phyloP scores from a whole-genome alignment of 2,329 filamentous ascomycete species.

The Ustulina deusta region DNA sequence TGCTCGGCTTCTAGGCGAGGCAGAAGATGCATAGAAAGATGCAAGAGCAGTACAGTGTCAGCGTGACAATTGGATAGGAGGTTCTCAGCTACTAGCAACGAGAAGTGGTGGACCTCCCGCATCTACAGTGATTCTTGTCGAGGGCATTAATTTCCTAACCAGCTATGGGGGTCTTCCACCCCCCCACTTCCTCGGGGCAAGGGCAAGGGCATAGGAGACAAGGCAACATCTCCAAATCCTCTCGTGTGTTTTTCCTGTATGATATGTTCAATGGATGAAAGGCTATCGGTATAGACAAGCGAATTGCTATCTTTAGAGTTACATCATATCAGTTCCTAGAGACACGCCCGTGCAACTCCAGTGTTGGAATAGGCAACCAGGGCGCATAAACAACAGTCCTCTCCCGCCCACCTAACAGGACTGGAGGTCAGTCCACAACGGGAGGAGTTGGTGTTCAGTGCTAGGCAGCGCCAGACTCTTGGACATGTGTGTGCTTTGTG shows the following conservation, averaged over 20 bases:
- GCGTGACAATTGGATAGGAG: not conserved
- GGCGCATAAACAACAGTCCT: too few relatives aligned
- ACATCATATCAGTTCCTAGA: not conserved
- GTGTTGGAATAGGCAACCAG: too few relatives aligned
- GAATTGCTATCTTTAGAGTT: conserved; percentile 24
- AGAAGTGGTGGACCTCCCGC: not conserved
- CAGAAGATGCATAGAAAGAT: conserved; percentile 43
- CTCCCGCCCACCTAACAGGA: too few relatives aligned
- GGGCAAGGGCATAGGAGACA: conserved; percentile 13
- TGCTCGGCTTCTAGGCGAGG: conserved; percentile 75
- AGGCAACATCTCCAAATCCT: conserved; percentile 10
- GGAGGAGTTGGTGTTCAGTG: too few relatives aligned
- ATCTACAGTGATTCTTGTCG: not conserved
- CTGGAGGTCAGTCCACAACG: too few relatives aligned
- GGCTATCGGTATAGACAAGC: conserved; percentile 29
- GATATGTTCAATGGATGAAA: conserved; percentile 14
- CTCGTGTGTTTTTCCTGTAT: conserved; percentile 28
- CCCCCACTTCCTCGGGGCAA: not conserved
- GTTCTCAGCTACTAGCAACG: not conserved
- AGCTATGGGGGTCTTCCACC: not conserved
- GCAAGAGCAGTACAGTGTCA: not conserved
- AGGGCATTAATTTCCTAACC: conserved; percentile 5
- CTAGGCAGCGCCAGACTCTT: too few relatives aligned
- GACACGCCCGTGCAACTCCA: too few relatives aligned
- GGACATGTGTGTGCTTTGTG: too few relatives aligned